A percentile compares a stretch with the other conserved stretches of the same genome.
These are phyloP conservation scores for Cladosporium cucumerinum DNA, from an alignment of 2,329 filamentous ascomycete genomes.

Conservation along the genomic window DNA sequence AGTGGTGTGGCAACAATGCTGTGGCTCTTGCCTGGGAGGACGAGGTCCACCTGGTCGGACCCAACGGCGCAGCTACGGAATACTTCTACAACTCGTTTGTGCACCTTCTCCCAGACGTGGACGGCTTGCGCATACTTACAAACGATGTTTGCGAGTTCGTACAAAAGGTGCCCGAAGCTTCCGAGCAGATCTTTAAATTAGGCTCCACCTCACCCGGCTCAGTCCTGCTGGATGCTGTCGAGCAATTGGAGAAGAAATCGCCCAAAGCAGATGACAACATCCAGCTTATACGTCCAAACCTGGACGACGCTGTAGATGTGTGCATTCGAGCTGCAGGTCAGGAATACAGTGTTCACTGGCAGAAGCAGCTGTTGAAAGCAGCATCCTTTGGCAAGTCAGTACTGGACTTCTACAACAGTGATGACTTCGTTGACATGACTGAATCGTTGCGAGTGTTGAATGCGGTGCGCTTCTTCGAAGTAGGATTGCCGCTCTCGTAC, in stretches of 20 bases:
- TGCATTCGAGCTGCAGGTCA: slow-evolving; percentile 92
- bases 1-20: slow-evolving; percentile 96
- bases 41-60: slow-evolving; percentile 90
- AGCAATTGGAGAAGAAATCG: slow-evolving; percentile 86
- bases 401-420: slow-evolving; percentile 93
- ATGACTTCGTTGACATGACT: slow-evolving; percentile 98
- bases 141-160: slow-evolving; percentile 96
- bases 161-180: slow-evolving; percentile 74
- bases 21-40: slow-evolving; percentile 96
- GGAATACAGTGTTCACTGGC: slow-evolving; percentile 86
- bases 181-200: slow-evolving; percentile 80
- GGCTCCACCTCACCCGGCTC: slow-evolving; percentile 86
- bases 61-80: slow-evolving; percentile 69
- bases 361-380: slow-evolving; percentile 92
- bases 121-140: slow-evolving; percentile 85
- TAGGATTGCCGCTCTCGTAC: slow-evolving; percentile 86
- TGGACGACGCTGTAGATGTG: slow-evolving; percentile 89
- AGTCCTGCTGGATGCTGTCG: slow-evolving; percentile 88
- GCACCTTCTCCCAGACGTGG: slow-evolving; percentile 80
- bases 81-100: slow-evolving; percentile 85
- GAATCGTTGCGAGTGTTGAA: slow-evolving; percentile 91
- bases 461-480: slow-evolving; percentile 83
- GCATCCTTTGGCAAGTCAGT: slow-evolving; percentile 98
- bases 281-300: slow-evolving; percentile 80
- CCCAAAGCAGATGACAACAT: slow-evolving; percentile 98